phyloP scores from a whole-genome alignment of 345 rosid genomes.

The Salix suchowensis region DNA sequence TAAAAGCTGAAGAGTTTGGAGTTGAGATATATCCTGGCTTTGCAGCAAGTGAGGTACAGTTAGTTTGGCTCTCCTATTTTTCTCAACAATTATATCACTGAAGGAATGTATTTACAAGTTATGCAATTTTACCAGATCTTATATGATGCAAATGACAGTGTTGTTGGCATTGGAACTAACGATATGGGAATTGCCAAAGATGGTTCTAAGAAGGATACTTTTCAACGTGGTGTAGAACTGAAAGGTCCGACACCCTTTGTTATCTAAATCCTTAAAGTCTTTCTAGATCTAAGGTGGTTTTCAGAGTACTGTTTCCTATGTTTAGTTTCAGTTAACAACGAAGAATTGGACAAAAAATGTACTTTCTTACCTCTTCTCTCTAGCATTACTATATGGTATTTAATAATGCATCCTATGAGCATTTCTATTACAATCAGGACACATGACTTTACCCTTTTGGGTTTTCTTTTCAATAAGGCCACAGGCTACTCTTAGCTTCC shows the following conservation, averaged over 20 bases:
- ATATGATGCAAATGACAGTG: constrained; percentile 55
- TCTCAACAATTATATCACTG: neutral
- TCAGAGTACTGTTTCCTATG: neutral
- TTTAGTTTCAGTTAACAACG: neutral
- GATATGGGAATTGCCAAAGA: constrained; percentile 97
- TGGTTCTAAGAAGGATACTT: constrained; percentile 81
- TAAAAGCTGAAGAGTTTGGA: constrained; percentile 92
- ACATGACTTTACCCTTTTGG: neutral
- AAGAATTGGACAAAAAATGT: too few relatives aligned
- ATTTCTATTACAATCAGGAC: neutral
- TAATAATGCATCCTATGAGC: neutral
- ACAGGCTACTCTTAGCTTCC: neutral
- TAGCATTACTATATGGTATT: too few relatives aligned
- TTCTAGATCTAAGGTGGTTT: too few relatives aligned
- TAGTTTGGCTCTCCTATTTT: constrained; percentile 2
- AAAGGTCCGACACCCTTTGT: constrained; percentile 49
- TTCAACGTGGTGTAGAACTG: constrained; percentile 75
- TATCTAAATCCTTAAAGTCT: too few relatives aligned
- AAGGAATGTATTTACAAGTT: constrained; percentile 17
- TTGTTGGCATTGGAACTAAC: constrained; percentile 80
- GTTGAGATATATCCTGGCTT: constrained; percentile 96
- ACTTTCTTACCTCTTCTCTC: too few relatives aligned
- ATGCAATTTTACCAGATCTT: constrained; percentile 50
- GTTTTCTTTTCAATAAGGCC: neutral
- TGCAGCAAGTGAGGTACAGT: constrained; percentile 81